phyloP scores from a whole-genome alignment of 2,329 filamentous ascomycete genomes.

The Fusarium sterilihyphosum region DNA sequence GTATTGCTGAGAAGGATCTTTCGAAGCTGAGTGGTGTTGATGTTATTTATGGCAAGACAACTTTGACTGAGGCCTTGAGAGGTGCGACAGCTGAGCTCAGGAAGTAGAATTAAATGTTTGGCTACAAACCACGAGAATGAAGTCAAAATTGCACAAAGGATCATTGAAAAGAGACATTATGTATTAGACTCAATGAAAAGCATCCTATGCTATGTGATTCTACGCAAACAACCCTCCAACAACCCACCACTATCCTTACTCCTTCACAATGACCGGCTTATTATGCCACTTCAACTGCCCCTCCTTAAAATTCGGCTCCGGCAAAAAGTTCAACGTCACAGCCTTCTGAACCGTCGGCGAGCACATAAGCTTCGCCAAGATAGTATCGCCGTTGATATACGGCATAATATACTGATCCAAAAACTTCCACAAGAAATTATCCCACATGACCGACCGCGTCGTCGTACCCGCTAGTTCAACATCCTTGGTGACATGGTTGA shows the following conservation, averaged over 20 bases:
- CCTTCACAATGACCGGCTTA: not conserved
- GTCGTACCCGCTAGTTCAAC: slow-evolving; percentile 14
- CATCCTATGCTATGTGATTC: not conserved
- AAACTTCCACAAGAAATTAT: slow-evolving; percentile 18
- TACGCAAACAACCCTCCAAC: not conserved
- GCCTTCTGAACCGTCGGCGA: slow-evolving; percentile 23
- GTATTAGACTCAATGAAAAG: not conserved
- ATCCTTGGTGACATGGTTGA: slow-evolving; percentile 3
- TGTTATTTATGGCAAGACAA: slow-evolving; percentile 37
- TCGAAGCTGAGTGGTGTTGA: slow-evolving; percentile 10
- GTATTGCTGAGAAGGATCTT: slow-evolving; percentile 33
- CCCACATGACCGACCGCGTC: slow-evolving; percentile 24
- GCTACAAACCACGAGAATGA: fast-evolving
- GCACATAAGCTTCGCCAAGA: slow-evolving; percentile 25
- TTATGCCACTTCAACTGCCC: slow-evolving; percentile 23
- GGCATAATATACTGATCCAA: slow-evolving; percentile 25
- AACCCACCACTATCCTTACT: fast-evolving
- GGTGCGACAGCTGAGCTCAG: not conserved
- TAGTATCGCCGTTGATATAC: slow-evolving; percentile 22
- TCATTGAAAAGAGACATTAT: not conserved
- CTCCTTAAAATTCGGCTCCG: slow-evolving; percentile 20
- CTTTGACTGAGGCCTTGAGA: slow-evolving; percentile 28
- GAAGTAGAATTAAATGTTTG: not conserved
- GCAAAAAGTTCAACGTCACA: slow-evolving; percentile 23
- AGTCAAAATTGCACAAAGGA: fast-evolving